phyloP scores from a whole-genome alignment of 2,329 filamentous ascomycete species.

The Aureobasidium pullulans region DNA sequence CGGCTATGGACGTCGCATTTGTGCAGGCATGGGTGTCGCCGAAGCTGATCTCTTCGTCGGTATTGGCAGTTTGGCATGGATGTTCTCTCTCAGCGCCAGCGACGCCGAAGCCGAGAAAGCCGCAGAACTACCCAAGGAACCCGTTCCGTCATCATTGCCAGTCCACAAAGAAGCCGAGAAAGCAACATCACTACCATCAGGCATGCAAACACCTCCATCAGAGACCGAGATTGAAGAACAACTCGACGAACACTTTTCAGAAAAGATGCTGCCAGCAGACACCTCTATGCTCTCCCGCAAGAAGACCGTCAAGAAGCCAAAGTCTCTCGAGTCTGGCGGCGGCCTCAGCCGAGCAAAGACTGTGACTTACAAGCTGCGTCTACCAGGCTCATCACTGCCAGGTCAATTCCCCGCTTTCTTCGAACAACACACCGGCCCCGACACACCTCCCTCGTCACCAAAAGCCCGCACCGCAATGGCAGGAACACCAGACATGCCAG shows the following conservation, averaged over 20 bases:
- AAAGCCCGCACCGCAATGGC: neutral
- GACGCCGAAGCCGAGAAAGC: neutral
- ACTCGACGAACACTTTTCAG: conserved; percentile 1
- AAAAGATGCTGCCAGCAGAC: neutral
- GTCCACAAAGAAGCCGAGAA: neutral
- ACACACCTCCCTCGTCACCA: conserved; percentile 11
- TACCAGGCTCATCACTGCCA: neutral
- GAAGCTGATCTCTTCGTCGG: conserved; percentile 28
- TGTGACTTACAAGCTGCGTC: neutral
- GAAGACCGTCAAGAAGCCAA: neutral
- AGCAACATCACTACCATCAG: neutral
- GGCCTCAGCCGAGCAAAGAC: conserved; percentile 3
- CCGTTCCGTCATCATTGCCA: neutral
- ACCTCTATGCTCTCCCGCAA: neutral
- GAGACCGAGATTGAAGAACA: conserved; percentile 4
- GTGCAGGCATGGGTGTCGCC: conserved; percentile 25
- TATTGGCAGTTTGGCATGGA: conserved; percentile 39
- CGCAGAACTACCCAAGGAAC: neutral
- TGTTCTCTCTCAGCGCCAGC: conserved; percentile 34
- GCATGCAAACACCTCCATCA: conserved; percentile 8
- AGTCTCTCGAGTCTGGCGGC: neutral
- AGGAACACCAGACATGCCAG: conserved; percentile 10
- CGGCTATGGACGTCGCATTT: conserved; percentile 25
- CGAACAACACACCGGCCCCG: neutral
- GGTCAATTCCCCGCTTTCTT: conserved; percentile 13